Conservation (phyloP, 2,329 filamentous ascomycete species). For the Aspergillus sp. region DNA sequence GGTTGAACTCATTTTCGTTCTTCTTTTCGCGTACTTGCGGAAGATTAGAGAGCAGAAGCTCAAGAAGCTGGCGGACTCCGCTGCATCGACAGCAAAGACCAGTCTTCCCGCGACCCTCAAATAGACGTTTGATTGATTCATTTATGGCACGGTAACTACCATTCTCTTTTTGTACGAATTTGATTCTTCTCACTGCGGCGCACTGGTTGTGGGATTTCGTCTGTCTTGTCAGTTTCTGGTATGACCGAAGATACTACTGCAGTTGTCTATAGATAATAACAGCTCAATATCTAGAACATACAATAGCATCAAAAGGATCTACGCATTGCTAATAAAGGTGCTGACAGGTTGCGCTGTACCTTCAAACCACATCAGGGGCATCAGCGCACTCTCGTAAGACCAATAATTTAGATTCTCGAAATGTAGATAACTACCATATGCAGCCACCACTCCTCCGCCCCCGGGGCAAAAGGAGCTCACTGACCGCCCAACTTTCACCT, state of each 20-base stretch:
- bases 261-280: constrained; percentile 17
- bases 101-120: constrained; percentile 51
- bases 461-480: not conserved
- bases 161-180: constrained; percentile 11
- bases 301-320: not conserved
- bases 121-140: constrained; percentile 29
- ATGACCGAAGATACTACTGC: constrained; percentile 3
- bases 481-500: constrained; percentile 15
- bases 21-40: constrained; percentile 80
- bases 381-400: not conserved
- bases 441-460: not conserved
- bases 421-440: not conserved
- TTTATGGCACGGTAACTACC: not conserved
- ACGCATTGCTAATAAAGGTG: not conserved
- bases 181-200: constrained; percentile 14
- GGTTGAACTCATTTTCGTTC: constrained; percentile 83
- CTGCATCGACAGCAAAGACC: constrained; percentile 63
- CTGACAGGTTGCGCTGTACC: not conserved
- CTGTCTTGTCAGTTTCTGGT: not conserved
- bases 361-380: not conserved
- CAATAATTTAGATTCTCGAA: not conserved
- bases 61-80: constrained; percentile 64
- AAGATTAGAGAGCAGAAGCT: constrained; percentile 70
- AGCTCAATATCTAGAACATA: not conserved
- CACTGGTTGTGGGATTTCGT: constrained; percentile 16